Percentiles rank a stretch among this genome's conserved stretches.
Evolutionary conservation across 352 stramenopile genomes (phyloP).

Genomic region (Vaucheria bursata): DNA sequence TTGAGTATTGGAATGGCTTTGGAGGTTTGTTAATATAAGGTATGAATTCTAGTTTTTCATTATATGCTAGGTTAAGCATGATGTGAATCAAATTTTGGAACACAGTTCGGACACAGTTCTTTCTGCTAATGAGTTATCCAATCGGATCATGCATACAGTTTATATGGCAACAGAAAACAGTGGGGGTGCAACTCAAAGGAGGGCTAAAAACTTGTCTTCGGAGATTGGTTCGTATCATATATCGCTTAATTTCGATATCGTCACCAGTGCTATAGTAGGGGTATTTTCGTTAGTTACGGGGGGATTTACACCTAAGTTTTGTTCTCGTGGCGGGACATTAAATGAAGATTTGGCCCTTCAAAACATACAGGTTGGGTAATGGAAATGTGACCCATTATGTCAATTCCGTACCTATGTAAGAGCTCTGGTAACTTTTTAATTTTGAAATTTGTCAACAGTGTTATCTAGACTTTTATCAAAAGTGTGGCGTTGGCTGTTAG

Average conservation of each 20-base stretch:
- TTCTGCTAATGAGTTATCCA: conserved; percentile 71
- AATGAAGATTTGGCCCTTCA: conserved; percentile 92
- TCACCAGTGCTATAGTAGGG: conserved; percentile 71
- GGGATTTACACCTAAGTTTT: conserved; percentile 68
- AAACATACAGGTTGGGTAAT: conserved; percentile 88
- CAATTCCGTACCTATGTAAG: background rate
- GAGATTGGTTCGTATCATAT: conserved; percentile 91
- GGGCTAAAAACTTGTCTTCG: conserved; percentile 64
- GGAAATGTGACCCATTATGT: background rate
- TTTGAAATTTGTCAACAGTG: no score
- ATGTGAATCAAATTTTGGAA: no score
- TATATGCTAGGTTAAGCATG: no score
- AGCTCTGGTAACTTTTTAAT: no score
- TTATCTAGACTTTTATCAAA: no score
- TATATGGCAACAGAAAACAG: conserved; percentile 97
- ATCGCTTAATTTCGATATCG: conserved; percentile 85
- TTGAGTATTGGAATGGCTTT: no score
- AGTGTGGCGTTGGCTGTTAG: no score
- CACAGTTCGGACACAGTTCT: background rate
- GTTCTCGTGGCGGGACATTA: conserved; percentile 70
- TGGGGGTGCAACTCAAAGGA: conserved; percentile 73
- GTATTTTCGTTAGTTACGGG: conserved; percentile 65
- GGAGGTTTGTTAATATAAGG: no score
- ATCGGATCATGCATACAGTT: conserved; percentile 84
- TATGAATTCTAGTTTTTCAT: no score